These are phyloP conservation scores for Alternaria longipes DNA, from an alignment of 2,329 filamentous ascomycete genomes.

Conservation along the genomic window DNA sequence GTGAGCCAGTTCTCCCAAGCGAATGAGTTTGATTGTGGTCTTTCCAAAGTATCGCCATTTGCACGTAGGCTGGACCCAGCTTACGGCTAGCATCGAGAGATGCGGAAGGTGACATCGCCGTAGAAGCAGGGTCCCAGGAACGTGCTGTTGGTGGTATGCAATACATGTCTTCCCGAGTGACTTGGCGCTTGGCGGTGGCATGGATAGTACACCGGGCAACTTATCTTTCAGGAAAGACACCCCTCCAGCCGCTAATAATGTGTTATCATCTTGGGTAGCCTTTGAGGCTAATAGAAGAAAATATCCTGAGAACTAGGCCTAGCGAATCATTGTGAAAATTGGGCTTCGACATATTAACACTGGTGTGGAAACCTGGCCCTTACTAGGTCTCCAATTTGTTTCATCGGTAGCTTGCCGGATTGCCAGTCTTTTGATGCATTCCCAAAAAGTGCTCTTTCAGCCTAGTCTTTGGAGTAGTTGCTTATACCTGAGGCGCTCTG, in stretches of 20 bases:
- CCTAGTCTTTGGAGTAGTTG: neutral
- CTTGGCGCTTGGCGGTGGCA: slow-evolving; percentile 8
- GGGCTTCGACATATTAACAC: neutral
- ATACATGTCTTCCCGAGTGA: neutral
- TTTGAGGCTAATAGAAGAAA: neutral
- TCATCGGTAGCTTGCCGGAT: no score
- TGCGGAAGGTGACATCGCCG: slow-evolving; percentile 9
- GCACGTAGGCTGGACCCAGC: neutral
- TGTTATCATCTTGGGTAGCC: neutral
- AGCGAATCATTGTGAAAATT: neutral
- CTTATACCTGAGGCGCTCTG: neutral
- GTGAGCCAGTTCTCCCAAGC: neutral
- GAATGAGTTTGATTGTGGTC: neutral
- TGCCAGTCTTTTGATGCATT: no score
- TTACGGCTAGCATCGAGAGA: neutral
- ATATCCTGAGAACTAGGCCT: neutral
- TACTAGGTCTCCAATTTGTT: no score
- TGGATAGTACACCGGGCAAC: neutral
- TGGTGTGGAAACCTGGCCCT: neutral
- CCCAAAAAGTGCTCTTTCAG: no score
- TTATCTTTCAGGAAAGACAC: neutral
- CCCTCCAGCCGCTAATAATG: neutral
- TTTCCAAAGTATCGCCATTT: neutral
- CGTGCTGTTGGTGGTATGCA: slow-evolving; percentile 3
- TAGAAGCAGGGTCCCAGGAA: neutral